Evolutionary conservation across 2,329 filamentous ascomycete genomes (phyloP), one percentile per base, ranked within the genome.

Genomic region (Aspergillus floridensis): DNA sequence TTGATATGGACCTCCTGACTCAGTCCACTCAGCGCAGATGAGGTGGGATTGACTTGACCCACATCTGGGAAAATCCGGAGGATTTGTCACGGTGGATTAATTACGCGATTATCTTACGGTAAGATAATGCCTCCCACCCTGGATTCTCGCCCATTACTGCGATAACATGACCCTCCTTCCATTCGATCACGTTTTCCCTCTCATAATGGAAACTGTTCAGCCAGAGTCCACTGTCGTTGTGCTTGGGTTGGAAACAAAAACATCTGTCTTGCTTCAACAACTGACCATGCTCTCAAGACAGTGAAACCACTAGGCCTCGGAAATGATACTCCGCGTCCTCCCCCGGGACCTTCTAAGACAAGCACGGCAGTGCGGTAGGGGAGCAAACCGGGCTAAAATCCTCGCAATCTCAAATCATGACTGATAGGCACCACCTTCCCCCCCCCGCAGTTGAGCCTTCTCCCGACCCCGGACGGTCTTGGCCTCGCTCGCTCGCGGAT

Each of bases 371-470:
- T n/a, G n/a, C 22, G 4, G 32, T 35, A 41, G 32, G 6, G 8
- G 32, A 19, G 51, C 22, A 22, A 38, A 57, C 38, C 44, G 35
- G 44, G 29, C 51, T 38, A 55, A 16, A n/a, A 32, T 35, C 46
- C 61, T 58, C 57, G 54, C 59, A 59, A 61, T 62, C 59, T 63
- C 61, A 59, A 56, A 56, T 61, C 48, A 24, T 38, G 51, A 41
- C 35, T 46, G 48, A 46, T 24, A 53, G 46, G 49, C 53, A 14
- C 24, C 26, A 29, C 26, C 7, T 26, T 8, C 26, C 1, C 7
- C 26, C 26, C 57, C 55, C 63, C 61, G 55, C 63, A 62, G 47
- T 62, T 60, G 61, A 59, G 59, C 59, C 57, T 64, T 38, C 53
- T 59, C 19, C 49, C 49, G 50, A 59, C 60, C 57, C 59, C 62